These are phyloP conservation scores for Neurospora tetrasperma DNA, from an alignment of 495 filamentous ascomycete species.

Conservation along the genomic window DNA sequence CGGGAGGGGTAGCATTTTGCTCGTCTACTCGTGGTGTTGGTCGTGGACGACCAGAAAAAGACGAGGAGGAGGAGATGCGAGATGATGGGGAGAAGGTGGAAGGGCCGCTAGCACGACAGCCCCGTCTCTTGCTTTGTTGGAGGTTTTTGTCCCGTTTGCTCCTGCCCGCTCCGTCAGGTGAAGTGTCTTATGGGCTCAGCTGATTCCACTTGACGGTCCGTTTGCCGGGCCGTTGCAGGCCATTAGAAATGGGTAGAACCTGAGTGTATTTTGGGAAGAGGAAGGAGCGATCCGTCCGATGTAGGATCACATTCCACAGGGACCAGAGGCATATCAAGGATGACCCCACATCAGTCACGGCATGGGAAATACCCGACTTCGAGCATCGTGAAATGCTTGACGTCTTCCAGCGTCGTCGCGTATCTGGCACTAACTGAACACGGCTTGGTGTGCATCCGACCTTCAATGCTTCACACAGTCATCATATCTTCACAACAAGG, in stretches of 20 bases:
- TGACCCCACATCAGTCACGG: not conserved
- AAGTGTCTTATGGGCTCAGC: not conserved
- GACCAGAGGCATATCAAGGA: not conserved
- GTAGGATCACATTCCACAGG: too few relatives aligned
- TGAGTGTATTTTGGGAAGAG: not conserved
- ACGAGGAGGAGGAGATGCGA: not conserved
- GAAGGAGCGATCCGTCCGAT: not conserved
- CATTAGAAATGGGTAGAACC: not conserved
- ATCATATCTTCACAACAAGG: not conserved
- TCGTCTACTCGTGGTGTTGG: not conserved
- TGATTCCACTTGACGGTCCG: not conserved
- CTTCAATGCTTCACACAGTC: not conserved
- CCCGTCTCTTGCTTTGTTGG: not conserved
- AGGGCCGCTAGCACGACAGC: not conserved
- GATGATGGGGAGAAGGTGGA: not conserved
- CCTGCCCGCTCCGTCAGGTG: not conserved
- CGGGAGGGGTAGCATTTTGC: constrained; percentile 22
- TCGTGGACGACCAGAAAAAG: not conserved
- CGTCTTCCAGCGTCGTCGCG: not conserved
- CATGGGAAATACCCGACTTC: not conserved
- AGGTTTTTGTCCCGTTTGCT: not conserved
- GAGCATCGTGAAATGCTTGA: not conserved
- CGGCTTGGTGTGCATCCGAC: not conserved
- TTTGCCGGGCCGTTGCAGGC: not conserved
- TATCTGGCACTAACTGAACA: not conserved